These are phyloP conservation scores for Leptosphaerulina australis DNA, from an alignment of 2,329 filamentous ascomycete species.

Conservation along the genomic window DNA sequence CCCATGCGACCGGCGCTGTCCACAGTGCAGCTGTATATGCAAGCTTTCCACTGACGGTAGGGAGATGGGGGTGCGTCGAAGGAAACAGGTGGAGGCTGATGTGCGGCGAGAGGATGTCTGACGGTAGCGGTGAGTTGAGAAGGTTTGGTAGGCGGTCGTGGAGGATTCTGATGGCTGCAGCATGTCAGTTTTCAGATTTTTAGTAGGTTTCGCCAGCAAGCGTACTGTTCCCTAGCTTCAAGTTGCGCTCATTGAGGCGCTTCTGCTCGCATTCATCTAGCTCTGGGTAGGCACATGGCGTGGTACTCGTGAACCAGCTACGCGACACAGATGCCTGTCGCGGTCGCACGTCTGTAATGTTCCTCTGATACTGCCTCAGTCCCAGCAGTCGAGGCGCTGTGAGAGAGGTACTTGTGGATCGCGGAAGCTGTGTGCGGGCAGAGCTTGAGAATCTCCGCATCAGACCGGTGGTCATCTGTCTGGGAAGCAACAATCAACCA, in stretches of 20 bases:
- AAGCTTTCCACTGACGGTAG: slow-evolving; percentile 87
- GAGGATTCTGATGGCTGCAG: slow-evolving; percentile 63
- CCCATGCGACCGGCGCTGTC: slow-evolving; percentile 97
- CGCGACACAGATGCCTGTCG: slow-evolving; percentile 44
- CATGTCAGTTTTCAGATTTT: slow-evolving; percentile 8
- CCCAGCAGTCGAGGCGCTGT: slow-evolving; percentile 37
- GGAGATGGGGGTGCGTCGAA: slow-evolving; percentile 83
- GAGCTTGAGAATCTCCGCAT: slow-evolving; percentile 56
- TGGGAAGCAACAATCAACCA: slow-evolving; percentile 39
- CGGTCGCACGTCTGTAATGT: slow-evolving; percentile 40
- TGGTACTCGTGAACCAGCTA: slow-evolving; percentile 54
- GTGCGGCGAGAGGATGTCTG: slow-evolving; percentile 66
- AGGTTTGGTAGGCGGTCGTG: slow-evolving; percentile 67
- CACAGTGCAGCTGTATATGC: slow-evolving; percentile 92
- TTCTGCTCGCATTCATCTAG: slow-evolving; percentile 50
- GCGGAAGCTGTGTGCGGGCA: slow-evolving; percentile 43
- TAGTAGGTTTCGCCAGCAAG: neutral
- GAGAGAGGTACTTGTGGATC: slow-evolving; percentile 28
- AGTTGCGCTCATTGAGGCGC: slow-evolving; percentile 63
- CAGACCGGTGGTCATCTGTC: slow-evolving; percentile 52
- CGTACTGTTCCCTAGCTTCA: slow-evolving; percentile 68
- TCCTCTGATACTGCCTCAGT: slow-evolving; percentile 43
- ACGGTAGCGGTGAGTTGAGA: slow-evolving; percentile 65
- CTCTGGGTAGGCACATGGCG: slow-evolving; percentile 36
- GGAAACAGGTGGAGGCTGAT: slow-evolving; percentile 69